A percentile compares a stretch with the other conserved stretches of the same genome.
Evolutionary conservation across 2,329 filamentous ascomycete genomes (phyloP).

Genomic region (Aphanoascus verrucosus): DNA sequence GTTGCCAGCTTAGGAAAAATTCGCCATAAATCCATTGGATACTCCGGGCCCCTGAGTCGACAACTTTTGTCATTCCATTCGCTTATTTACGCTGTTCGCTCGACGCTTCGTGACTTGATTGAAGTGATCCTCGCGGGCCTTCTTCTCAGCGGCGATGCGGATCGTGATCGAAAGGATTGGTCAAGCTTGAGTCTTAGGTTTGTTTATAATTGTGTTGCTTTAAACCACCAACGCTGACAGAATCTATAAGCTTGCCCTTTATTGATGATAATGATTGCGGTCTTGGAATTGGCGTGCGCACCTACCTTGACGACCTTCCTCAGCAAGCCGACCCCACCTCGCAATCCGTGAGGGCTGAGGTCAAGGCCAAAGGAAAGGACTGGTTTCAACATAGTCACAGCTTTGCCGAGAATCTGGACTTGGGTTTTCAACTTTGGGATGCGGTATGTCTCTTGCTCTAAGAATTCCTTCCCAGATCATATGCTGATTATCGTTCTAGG

Average conservation of each 20-base stretch:
- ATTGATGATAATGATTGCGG: conserved; percentile 38
- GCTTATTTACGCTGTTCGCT: conserved; percentile 66
- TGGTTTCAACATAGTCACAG: conserved; percentile 53
- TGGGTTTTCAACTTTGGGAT: conserved; percentile 55
- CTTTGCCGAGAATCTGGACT: conserved; percentile 47
- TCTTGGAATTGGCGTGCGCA: conserved; percentile 39
- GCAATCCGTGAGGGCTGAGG: conserved; percentile 39
- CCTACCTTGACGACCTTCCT: conserved; percentile 44
- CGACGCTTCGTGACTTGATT: conserved; percentile 67
- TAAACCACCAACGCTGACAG: neutral
- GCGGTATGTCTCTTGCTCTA: conserved; percentile 40
- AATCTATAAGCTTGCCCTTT: conserved; percentile 30
- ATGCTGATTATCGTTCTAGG: conserved; percentile 28
- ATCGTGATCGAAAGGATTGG: conserved; percentile 57
- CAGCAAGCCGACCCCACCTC: conserved; percentile 46
- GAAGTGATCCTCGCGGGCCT: conserved; percentile 73
- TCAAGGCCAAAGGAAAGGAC: conserved; percentile 44
- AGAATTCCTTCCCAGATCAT: neutral
- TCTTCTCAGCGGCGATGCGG: conserved; percentile 68
- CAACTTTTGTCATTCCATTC: conserved; percentile 80
- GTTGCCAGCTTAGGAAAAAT: conserved; percentile 74
- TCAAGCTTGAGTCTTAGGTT: conserved; percentile 58
- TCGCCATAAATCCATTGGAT: conserved; percentile 73
- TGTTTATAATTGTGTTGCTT: neutral
- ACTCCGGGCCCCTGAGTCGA: conserved; percentile 86